Evolutionary conservation across 2,329 filamentous ascomycete species (phyloP), one percentile per base, ranked within the genome.

Genomic region (Penicillium sp.): DNA sequence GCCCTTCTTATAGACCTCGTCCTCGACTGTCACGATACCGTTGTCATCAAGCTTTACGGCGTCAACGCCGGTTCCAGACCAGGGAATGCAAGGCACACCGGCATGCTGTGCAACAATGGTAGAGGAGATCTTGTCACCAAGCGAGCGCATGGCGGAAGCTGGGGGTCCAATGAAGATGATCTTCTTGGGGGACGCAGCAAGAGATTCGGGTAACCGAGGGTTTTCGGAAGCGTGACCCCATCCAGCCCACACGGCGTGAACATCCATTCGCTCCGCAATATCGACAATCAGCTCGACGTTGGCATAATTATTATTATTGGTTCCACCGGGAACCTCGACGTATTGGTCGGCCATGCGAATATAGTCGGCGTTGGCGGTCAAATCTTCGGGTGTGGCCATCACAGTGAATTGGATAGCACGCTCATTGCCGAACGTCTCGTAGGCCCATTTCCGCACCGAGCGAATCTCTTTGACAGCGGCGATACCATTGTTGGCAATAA

Each of bases 301-400:
- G 79, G 94, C 94, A 78, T 99, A 99, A 79, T 99, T 99, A 87
- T 99, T 96, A 84, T 99, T 99, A 82, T 99, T 99, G 60, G 94
- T 99, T 72, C 94, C 94, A 71, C 94, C 94, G 33, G 94, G 94
- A 59, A 99, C 93, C 80, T 99, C 94, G 67, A 99, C 94, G 76
- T 99, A 99, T 83, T 97, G 91, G 78, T 99, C 94, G 33, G 94
- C 94, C 94, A 99, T 97, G 74, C 94, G 87, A 75, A 99, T 99
- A 80, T 99, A 99, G 78, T 99, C 94, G 66, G 94, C 94, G 76
- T 99, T 99, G 74, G 94, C 94, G 74, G 88, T 86, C 73, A 99
- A 78, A 87, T 99, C 94, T 79, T 99, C 94, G 47, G 94, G 94
- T 37, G 94, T 99, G 67, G 94, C 94, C 94, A 99, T 99, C 74